A percentile compares a stretch with the other conserved stretches of the same genome.
Conservation (phyloP, 1,284 basidiomycete genomes). For the Ustilago esculenta region DNA sequence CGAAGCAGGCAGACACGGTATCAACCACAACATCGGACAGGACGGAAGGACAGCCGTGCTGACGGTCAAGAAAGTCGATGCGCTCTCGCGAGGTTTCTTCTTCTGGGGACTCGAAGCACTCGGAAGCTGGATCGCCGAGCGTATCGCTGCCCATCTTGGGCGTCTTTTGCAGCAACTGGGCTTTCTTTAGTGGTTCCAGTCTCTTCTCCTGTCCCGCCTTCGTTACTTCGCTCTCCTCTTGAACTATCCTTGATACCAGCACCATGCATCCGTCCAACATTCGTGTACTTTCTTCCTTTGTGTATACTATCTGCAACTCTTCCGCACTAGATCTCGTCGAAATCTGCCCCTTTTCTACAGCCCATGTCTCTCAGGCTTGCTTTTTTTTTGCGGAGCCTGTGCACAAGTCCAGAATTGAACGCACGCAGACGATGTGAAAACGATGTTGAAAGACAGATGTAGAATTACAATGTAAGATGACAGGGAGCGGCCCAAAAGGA, state of each 20-base stretch:
- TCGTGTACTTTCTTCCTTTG: not conserved
- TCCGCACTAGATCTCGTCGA: no score
- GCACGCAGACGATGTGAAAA: no score
- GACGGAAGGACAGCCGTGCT: constrained; percentile 63
- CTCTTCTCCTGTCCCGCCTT: no score
- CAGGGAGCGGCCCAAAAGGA: not conserved
- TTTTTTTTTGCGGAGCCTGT: no score
- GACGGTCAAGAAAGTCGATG: constrained; percentile 55
- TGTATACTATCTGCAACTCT: constrained; percentile 1
- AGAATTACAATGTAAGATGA: constrained; percentile 8
- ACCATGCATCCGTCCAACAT: not conserved
- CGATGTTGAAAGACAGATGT: not conserved
- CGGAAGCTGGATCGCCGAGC: constrained; percentile 32
- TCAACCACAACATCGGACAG: constrained; percentile 66
- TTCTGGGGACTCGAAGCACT: constrained; percentile 38
- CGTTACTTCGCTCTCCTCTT: no score
- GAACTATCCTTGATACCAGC: not conserved
- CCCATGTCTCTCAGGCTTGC: no score
- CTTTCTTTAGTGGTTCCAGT: constrained; percentile 20
- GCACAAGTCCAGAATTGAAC: no score
- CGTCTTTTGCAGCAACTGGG: constrained; percentile 17
- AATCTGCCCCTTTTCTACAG: no score
- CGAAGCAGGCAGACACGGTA: constrained; percentile 57
- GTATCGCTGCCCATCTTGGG: constrained; percentile 19
- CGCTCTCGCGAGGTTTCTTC: constrained; percentile 27